These are phyloP conservation scores for Torulaspora globosa DNA, from an alignment of 1,139 yeast genomes.

Conservation along the genomic window DNA sequence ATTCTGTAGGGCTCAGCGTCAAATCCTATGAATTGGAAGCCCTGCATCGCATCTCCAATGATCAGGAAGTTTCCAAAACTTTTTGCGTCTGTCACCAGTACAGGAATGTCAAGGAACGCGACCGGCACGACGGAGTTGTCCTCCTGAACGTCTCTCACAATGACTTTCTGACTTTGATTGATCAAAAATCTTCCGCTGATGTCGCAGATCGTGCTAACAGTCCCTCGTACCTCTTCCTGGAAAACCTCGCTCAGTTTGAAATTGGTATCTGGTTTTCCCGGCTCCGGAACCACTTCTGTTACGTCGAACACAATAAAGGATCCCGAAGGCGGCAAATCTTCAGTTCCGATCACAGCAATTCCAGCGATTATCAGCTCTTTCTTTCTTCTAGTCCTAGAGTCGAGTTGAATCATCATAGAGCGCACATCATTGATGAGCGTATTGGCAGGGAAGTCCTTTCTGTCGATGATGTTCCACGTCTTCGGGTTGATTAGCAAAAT, in stretches of 20 bases:
- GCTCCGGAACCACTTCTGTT: slow-evolving; percentile 85
- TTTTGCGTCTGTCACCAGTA: slow-evolving; percentile 75
- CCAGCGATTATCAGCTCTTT: slow-evolving; percentile 77
- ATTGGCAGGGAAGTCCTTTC: slow-evolving; percentile 58
- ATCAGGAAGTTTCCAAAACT: slow-evolving; percentile 74
- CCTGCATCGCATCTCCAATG: slow-evolving; percentile 76
- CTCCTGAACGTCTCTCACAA: slow-evolving; percentile 75
- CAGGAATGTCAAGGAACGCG: slow-evolving; percentile 83
- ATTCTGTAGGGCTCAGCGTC: slow-evolving; percentile 94
- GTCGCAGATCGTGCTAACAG: slow-evolving; percentile 74
- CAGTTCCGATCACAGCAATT: slow-evolving; percentile 71
- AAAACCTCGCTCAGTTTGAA: slow-evolving; percentile 73
- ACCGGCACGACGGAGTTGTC: slow-evolving; percentile 55
- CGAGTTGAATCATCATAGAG: slow-evolving; percentile 37
- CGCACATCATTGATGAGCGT: slow-evolving; percentile 50
- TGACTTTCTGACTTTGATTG: slow-evolving; percentile 83
- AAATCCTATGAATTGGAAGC: slow-evolving; percentile 81
- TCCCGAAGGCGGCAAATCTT: slow-evolving; percentile 81
- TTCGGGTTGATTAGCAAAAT: slow-evolving; percentile 66
- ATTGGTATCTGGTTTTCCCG: slow-evolving; percentile 79
- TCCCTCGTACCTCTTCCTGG: slow-evolving; percentile 77
- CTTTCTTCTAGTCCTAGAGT: slow-evolving; percentile 52
- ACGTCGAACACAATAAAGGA: slow-evolving; percentile 70
- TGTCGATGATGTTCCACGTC: slow-evolving; percentile 75
- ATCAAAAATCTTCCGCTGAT: slow-evolving; percentile 80